A percentile compares a stretch with the other conserved stretches of the same genome.
Evolutionary conservation across 1,139 yeast species (phyloP).

Genomic region (Chernovozyma sophiae-reginae): DNA sequence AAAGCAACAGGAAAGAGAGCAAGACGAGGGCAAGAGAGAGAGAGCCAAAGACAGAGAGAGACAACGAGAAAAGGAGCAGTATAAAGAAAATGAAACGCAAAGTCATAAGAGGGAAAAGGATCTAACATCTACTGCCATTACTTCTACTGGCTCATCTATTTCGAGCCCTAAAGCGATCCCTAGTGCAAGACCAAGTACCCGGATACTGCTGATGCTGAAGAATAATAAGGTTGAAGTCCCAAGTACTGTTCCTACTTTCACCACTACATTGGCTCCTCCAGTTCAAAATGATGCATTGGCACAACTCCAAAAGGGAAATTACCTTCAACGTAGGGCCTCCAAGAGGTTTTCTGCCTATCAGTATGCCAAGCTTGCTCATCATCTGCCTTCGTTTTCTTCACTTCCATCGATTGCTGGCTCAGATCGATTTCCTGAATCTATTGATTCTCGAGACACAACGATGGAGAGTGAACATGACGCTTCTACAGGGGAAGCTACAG

Average conservation of each 20-base stretch:
- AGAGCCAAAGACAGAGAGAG: not conserved
- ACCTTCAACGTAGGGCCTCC: slow-evolving; percentile 86
- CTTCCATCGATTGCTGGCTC: not conserved
- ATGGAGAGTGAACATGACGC: not conserved
- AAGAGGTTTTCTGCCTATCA: slow-evolving; percentile 91
- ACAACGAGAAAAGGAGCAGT: not conserved
- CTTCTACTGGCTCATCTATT: not conserved
- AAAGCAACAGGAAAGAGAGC: no score
- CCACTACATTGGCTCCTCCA: not conserved
- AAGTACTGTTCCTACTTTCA: not conserved
- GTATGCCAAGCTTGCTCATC: slow-evolving; percentile 70
- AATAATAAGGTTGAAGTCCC: not conserved
- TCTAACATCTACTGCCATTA: not conserved
- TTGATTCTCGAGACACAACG: not conserved
- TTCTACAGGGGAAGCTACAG: not conserved
- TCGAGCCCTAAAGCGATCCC: not conserved
- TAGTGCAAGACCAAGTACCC: not conserved
- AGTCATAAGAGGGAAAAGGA: not conserved
- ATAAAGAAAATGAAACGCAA: not conserved
- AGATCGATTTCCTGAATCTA: not conserved
- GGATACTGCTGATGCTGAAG: no score
- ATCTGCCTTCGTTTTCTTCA: slow-evolving; percentile 22
- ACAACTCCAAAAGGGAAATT: slow-evolving; percentile 76
- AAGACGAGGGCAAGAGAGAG: not conserved
- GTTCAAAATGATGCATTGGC: slow-evolving; percentile 51